Base-by-base conservation (phyloP, 257 asterid genomes). In the Solanum gandarillasii region DNA sequence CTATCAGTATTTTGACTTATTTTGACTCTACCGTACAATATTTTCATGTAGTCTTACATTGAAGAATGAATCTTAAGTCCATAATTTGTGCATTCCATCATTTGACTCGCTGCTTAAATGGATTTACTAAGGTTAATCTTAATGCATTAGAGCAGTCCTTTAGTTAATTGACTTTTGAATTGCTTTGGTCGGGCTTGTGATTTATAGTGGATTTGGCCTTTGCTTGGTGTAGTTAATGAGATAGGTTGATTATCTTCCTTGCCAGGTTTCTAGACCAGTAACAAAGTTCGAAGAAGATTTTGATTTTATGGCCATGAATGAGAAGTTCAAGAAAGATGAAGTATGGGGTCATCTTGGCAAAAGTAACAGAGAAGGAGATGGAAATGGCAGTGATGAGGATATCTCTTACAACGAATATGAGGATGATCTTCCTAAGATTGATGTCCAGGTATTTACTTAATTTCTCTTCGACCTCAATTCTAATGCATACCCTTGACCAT, bases 331-430 rank as follows among this genome's bases (percentile, higher is more conserved):
- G 1, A 97, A 97, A 92, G 98, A 97, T 83, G 98, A 95, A 92
- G 99, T 97, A 3, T 97, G 99, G 99, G 99, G 99, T 73, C 96
- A 95, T 93, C 94, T 97, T n/a, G 99, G 99, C 48, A 97, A 93
- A 91, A 95, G 94, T 89, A 91, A 87, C 48, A 92, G 90, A 76
- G 97, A 93, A 86, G 96, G 92, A 84, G 90, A 93, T 81, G 98
- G 73, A 81, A 87, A 89, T 89, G 94, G 70, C 76, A 92, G 93
- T 81, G 95, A 93, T 60, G 98, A 93, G 86, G 95, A 93, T 86
- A 89, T 91, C 65, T 82, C 34, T 76, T 88, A 90, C 48, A 93
- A 93, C 0, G 98, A 94, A 87, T 90, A 92, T 86, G 95, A 92
- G 21, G 87, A 83, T 16, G 98, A 93, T 86, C 87, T 86, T 86